Base-by-base conservation (phyloP, 441 rosid species). In the Euphorbia schlechtendalii region DNA sequence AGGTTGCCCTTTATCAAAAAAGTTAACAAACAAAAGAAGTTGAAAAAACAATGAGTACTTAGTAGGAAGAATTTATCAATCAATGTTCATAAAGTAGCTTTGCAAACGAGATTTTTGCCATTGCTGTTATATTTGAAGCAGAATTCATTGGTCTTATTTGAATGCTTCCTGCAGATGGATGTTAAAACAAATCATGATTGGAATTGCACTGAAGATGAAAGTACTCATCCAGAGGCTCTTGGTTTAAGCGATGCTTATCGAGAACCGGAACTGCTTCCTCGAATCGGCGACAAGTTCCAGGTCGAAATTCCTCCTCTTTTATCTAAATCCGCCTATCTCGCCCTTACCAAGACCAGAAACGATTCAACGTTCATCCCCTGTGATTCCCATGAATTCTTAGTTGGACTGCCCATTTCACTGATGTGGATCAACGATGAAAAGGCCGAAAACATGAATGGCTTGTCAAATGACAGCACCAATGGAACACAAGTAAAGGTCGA, bases 271-370 rank as follows among this genome's bases (percentile, higher is more conserved):
- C n/a, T 79, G 60, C 71, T 71, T 67, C 85, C 86, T 66, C 82
- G 83, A 53, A 75, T 84, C 49, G 86, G 89, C 52, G 78, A 77
- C 12, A 43, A 77, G 66, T 79, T 73, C 58, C 89, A 84, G 74
- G 85, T 45, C 21, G 74, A 82, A 68, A 77, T 84, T 66, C 85
- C 86, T 17, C 55, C 77, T 24, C 72, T 80, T 56, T 21, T 70
- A 54, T 56, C 69, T 15, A 68, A 70, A 62, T 56, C 68, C 54
- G 72, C 67, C 49, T 15, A 24, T 40, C 52, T 64, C 36, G 34
- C 25, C 49, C 59, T 48, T 20, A 48, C 56, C 10, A 46, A 73
- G 49, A 51, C 38, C 53, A 58, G 30, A 55, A 57, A 27, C 21
- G 67, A 65, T 56, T 67, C 65, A 52, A 61, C 59, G 18, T 32